Evolutionary conservation across 2,329 filamentous ascomycete species (phyloP), one percentile per base, ranked within the genome.

Genomic region (Ophiostoma triangulosporum): DNA sequence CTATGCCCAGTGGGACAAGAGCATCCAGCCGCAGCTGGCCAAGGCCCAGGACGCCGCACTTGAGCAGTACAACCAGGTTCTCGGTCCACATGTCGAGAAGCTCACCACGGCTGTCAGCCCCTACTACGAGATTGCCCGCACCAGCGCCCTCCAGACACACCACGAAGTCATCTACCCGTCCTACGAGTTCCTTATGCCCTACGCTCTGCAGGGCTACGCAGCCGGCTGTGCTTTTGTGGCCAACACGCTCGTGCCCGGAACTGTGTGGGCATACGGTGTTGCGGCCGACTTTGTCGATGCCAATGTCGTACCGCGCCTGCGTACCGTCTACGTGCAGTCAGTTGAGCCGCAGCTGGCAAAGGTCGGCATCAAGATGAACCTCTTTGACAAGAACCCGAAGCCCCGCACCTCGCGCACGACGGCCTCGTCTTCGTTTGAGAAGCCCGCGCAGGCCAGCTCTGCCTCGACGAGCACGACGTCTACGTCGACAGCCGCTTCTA

Each of bases 311-410:
- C 91, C 91, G 2, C 83, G 85, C 59, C 58, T 96, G 11, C 81
- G 85, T 26, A 76, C 86, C 14, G 70, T 96, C 5, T 97, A 97
- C 63, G 79, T 83, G 11, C 83, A 95, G 63, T 95, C 95, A 61
- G 90, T 98, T 3, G 90, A 97, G 69, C 94, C 94, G 14, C 94
- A 98, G 68, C 76, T 98, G 14, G 79, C 91, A 54, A 88, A 89
- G 62, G 97, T 98, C 62, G 87, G 88, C 12, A 86, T 96, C 70
- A 83, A 90, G 46, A 77, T 98, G 11, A 90, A 89, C 38, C 76
- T 89, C 67, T 82, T 75, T 59, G 75, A 78, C 20, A 71, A 68
- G 54, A 59, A 62, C 31, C 48, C 15, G 32, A 53, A 52, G n/a
- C 49, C 49, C 29, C 55, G 55, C 20, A 56, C 48, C 22, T 27